Conservation (phyloP, 2,329 filamentous ascomycete species). For the Fusarium sp. region DNA sequence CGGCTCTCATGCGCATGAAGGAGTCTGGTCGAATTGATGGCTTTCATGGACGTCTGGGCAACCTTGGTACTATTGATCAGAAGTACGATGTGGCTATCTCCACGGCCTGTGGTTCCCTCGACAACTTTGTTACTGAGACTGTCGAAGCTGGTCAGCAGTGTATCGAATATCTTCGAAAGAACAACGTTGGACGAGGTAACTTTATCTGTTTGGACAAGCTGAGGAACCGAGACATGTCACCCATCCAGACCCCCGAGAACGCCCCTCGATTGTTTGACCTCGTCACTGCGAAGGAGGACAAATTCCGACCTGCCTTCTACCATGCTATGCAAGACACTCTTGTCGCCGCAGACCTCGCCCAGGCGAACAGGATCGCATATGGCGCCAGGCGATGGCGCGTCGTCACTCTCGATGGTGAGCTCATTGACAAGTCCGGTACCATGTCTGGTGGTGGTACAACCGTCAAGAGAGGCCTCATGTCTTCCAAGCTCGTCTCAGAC, state of each 20-base stretch:
- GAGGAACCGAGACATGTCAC: conserved; percentile 78
- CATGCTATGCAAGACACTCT: conserved; percentile 95
- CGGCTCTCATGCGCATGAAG: conserved; percentile 91
- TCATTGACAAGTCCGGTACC: conserved; percentile 98
- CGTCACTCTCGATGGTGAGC: conserved; percentile 91
- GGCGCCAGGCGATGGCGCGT: conserved; percentile 94
- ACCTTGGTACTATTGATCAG: conserved; percentile 91
- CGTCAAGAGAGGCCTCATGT: conserved; percentile 94
- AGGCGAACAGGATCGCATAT: conserved; percentile 97
- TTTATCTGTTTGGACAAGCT: conserved; percentile 96
- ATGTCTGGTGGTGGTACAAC: conserved; percentile 97
- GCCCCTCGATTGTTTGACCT: conserved; percentile 94
- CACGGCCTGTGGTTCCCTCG: conserved; percentile 88
- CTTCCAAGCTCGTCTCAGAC: conserved; percentile 90
- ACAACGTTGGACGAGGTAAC: conserved; percentile 94
- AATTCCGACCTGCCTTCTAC: conserved; percentile 91
- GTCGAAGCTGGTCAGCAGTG: conserved; percentile 97
- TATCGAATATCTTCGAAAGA: conserved; percentile 97
- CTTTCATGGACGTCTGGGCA: conserved; percentile 94
- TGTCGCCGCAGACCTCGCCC: conserved; percentile 91
- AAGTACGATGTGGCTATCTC: conserved; percentile 99
- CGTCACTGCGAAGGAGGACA: conserved; percentile 87
- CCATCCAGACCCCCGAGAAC: conserved; percentile 89
- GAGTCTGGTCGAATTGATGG: conserved; percentile 97
- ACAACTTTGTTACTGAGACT: conserved; percentile 97